These are phyloP conservation scores for Botrytis elliptica DNA, from an alignment of 2,329 filamentous ascomycete genomes.

Conservation along the genomic window DNA sequence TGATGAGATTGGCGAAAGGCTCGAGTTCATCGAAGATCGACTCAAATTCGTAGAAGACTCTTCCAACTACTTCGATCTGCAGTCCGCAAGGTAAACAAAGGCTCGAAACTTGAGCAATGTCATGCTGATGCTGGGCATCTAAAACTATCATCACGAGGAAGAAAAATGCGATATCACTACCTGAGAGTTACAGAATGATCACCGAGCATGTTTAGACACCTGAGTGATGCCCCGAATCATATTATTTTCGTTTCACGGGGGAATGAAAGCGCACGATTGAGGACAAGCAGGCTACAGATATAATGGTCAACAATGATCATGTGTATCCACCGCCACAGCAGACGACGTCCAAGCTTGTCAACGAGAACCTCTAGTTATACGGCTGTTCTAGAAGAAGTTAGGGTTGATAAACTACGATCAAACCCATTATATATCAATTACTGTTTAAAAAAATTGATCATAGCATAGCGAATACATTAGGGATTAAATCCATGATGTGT, in stretches of 20 bases:
- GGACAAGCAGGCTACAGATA: neutral
- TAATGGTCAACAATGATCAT: neutral
- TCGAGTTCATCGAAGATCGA: neutral
- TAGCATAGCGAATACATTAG: neutral
- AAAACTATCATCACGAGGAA: neutral
- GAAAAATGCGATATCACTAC: neutral
- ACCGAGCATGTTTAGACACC: neutral
- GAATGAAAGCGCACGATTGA: neutral
- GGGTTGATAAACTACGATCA: neutral
- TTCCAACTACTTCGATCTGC: neutral
- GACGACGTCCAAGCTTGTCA: neutral
- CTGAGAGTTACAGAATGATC: neutral
- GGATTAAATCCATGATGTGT: neutral
- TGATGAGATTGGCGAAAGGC: neutral
- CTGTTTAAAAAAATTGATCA: neutral
- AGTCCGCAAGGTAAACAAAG: neutral
- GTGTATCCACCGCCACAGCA: neutral
- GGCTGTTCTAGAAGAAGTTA: neutral
- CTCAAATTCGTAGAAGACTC: neutral
- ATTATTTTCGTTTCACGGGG: accelerated
- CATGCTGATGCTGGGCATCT: neutral
- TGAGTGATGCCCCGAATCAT: neutral
- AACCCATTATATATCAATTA: neutral
- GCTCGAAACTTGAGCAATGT: neutral
- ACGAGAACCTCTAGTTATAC: neutral